Base-by-base conservation (phyloP, 2,329 filamentous ascomycete species). In the Cordyceps cicadae region DNA sequence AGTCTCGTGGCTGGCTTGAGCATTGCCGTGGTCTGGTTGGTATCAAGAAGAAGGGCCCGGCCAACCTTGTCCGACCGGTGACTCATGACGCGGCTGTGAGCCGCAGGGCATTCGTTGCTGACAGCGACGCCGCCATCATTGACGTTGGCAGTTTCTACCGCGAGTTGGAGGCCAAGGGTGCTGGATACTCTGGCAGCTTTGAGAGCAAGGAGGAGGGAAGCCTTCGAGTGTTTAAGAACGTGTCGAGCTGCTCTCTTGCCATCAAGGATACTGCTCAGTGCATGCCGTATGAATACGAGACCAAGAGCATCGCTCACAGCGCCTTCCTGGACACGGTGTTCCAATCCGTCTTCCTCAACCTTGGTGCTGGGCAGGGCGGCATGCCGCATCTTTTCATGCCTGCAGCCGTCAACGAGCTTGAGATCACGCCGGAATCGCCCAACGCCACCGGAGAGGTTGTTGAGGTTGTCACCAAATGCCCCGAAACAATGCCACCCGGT, bases 11-110 rank as follows among this genome's bases (percentile, higher is more conserved):
- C 12, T 86, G 83, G 83, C 77, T 78, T 0, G 80, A 86, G 65
- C 79, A 87, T 66, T 85, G 82, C 67, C 74, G 77, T 54, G 81
- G 81, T n/a, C 71, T 81, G 3, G 73, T 85, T 11, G 70, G 74
- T 6, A 74, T 79, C 24, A 65, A 67, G 19, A 68, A 68, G 54
- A 54, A 59, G 11, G 54, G 41, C 1, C 46, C 52, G 1, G 49
- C 51, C 17, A 71, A 72, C 49, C 17, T 60, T 7, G 41, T 60
- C 15, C 41, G 43, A n/a, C 62, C 68, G 0, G 66, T 71, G 7
- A 61, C 62, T 19, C 51, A 52, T n/a, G 58, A 60, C 3, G 60
- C 54, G 3, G 62, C 64, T 11, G 15, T 62, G 1, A 34, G n/a
- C 14, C 63, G 67, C 5, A 64, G 64, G 12, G 61, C 57, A 3